These are phyloP conservation scores for Didymella pinodella DNA, from an alignment of 2,329 filamentous ascomycete genomes.

Conservation along the genomic window DNA sequence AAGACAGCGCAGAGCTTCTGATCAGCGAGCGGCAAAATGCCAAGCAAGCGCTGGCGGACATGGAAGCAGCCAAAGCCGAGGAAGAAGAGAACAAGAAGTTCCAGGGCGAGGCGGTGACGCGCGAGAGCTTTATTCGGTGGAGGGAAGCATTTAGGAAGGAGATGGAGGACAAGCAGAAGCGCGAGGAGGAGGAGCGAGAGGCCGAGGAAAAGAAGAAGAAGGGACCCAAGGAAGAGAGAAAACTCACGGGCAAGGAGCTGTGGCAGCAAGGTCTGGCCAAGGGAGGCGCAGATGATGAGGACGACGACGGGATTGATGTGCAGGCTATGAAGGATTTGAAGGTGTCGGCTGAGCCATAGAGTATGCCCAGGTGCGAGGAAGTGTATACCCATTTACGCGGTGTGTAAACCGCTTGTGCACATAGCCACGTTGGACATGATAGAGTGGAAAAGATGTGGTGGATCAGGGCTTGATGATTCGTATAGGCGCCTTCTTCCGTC, in stretches of 20 bases:
- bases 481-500: constrained; percentile 37
- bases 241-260: constrained; percentile 69
- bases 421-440: background rate
- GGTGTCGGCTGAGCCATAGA: constrained; percentile 56
- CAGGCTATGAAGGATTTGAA: constrained; percentile 52
- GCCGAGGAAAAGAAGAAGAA: constrained; percentile 67
- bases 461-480: constrained; percentile 29
- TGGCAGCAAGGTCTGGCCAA: constrained; percentile 66
- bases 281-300: constrained; percentile 68
- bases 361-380: background rate
- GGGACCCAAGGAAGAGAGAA: constrained; percentile 74
- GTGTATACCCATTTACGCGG: constrained; percentile 35
- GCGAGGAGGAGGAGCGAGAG: constrained; percentile 71
- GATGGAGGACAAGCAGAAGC: constrained; percentile 74
- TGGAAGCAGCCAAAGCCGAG: constrained; percentile 71
- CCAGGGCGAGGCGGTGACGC: constrained; percentile 87
- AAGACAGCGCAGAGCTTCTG: constrained; percentile 88
- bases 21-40: constrained; percentile 76
- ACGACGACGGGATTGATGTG: constrained; percentile 66
- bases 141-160: constrained; percentile 78
- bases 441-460: background rate
- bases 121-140: constrained; percentile 86
- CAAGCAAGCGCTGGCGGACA: constrained; percentile 62
- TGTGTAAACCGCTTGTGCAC: background rate
- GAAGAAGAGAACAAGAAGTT: constrained; percentile 97